Percentiles rank a stretch among this genome's conserved stretches.
Conservation (phyloP, 228 moss, liverwort and hornwort genomes). For the Sphagnum fallax region DNA sequence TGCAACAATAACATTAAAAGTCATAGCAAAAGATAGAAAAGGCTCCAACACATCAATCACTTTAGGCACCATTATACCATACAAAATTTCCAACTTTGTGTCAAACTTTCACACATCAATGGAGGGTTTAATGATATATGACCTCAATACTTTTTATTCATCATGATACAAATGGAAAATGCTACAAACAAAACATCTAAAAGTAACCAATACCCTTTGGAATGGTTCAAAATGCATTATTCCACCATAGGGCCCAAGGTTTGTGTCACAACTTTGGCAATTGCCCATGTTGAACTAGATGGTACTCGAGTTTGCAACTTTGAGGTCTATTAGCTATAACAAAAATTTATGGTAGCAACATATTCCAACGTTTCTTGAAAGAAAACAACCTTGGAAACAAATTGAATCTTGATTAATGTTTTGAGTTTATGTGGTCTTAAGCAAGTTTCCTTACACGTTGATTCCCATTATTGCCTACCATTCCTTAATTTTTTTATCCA, state of each 20-base stretch:
- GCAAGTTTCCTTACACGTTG: constrained; percentile 32
- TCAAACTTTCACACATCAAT: constrained; percentile 16
- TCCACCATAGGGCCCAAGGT: constrained; percentile 37
- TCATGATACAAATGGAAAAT: constrained; percentile 33
- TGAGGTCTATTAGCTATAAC: too few relatives aligned
- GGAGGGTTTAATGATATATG: too few relatives aligned
- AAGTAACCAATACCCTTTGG: constrained; percentile 42
- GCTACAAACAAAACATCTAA: constrained; percentile 46
- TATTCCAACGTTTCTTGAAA: constrained; percentile 16
- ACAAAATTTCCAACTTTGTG: constrained; percentile 24
- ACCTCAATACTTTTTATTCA: constrained; percentile 8
- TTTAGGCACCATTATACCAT: constrained; percentile 39
- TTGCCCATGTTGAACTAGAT: constrained; percentile 29
- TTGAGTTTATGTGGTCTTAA: constrained; percentile 28
- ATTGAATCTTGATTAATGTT: constrained; percentile 30
- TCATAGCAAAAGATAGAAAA: constrained; percentile 32
- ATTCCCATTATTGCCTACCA: constrained; percentile 37
- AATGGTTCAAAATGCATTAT: constrained; percentile 41
- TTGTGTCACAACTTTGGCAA: constrained; percentile 30
- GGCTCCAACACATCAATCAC: constrained; percentile 39
- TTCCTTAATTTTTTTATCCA: neutral
- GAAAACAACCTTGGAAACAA: constrained; percentile 33
- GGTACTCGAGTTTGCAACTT: constrained; percentile 15
- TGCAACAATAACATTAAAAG: constrained; percentile 23
- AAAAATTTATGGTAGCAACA: too few relatives aligned